These are phyloP conservation scores for Tulasnella sp. DNA, from an alignment of 768 basidiomycete species.

Conservation along the genomic window DNA sequence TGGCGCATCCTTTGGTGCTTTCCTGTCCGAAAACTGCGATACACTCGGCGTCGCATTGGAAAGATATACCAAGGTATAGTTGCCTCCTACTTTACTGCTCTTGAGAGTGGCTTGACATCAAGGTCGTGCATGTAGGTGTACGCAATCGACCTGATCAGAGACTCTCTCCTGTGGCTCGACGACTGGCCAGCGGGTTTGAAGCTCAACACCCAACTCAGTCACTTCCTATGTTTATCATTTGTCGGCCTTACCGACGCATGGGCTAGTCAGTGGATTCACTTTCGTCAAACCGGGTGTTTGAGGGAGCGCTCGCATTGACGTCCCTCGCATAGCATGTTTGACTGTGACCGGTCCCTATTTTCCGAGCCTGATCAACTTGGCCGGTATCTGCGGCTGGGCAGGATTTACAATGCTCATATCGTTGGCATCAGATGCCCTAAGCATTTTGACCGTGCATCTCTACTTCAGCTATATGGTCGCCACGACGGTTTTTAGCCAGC, in stretches of 20 bases:
- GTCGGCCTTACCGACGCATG: conserved; percentile 54
- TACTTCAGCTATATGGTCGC: conserved; percentile 57
- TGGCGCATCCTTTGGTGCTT: conserved; percentile 59
- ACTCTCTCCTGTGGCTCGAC: conserved; percentile 70
- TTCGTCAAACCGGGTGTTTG: background rate
- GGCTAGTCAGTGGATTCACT: conserved; percentile 48
- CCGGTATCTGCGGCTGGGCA: conserved; percentile 24
- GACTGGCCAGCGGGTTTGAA: conserved; percentile 95
- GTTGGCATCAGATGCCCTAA: conserved; percentile 52
- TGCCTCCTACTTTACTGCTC: background rate
- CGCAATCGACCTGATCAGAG: conserved; percentile 40
- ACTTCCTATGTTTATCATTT: conserved; percentile 68
- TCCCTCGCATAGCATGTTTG: conserved; percentile 21
- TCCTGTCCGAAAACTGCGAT: conserved; percentile 56
- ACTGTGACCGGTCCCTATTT: conserved; percentile 26
- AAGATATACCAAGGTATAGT: conserved; percentile 33
- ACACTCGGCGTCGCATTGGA: conserved; percentile 35
- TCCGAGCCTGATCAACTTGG: conserved; percentile 12
- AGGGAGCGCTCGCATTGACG: background rate
- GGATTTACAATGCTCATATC: conserved; percentile 53
- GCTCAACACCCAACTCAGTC: conserved; percentile 88
- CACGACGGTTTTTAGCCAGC: conserved; percentile 48
- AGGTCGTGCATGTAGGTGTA: conserved; percentile 24
- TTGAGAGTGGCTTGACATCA: background rate
- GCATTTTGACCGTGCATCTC: conserved; percentile 60